phyloP scores from a whole-genome alignment of 1,284 basidiomycete species.

The Rhodotorula mucilaginosa region DNA sequence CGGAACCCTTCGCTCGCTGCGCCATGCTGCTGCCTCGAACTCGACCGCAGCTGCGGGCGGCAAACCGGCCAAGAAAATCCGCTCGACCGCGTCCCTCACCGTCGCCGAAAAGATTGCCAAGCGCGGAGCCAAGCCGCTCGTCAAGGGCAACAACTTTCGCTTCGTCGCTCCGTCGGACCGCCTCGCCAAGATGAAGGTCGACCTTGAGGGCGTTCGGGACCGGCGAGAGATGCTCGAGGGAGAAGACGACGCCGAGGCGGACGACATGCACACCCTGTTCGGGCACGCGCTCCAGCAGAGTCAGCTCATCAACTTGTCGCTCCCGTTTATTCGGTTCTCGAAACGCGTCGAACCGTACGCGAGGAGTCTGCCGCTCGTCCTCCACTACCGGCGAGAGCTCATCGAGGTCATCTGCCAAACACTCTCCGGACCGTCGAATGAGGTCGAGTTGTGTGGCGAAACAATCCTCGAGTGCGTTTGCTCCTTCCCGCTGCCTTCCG shows the following conservation, averaged over 20 bases:
- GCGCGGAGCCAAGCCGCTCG: conserved; percentile 27
- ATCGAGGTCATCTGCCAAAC: conserved; percentile 32
- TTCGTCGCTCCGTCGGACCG: conserved; percentile 32
- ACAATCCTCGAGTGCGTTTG: conserved; percentile 37
- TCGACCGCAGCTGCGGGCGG: background rate
- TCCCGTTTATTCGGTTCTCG: conserved; percentile 40
- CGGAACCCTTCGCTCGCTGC: conserved; percentile 29
- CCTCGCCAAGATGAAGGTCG: conserved; percentile 35
- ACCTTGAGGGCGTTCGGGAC: conserved; percentile 31
- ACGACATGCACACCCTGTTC: conserved; percentile 38
- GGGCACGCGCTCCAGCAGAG: conserved; percentile 34
- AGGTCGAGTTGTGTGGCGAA: conserved; percentile 36
- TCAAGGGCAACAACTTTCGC: conserved; percentile 39
- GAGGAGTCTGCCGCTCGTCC: conserved; percentile 42
- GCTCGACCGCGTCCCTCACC: conserved; percentile 31
- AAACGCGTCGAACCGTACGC: conserved; percentile 34
- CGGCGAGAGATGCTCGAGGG: conserved; percentile 37
- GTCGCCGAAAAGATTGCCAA: conserved; percentile 33
- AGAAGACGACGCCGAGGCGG: conserved; percentile 29
- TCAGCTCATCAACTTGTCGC: conserved; percentile 40
- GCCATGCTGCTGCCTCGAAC: conserved; percentile 23
- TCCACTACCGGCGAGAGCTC: conserved; percentile 40
- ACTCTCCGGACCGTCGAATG: conserved; percentile 17
- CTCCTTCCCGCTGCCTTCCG: background rate
- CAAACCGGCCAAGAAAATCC: conserved; percentile 16